Conservation (phyloP, 1,139 yeast species). For the Pichia sp. region DNA sequence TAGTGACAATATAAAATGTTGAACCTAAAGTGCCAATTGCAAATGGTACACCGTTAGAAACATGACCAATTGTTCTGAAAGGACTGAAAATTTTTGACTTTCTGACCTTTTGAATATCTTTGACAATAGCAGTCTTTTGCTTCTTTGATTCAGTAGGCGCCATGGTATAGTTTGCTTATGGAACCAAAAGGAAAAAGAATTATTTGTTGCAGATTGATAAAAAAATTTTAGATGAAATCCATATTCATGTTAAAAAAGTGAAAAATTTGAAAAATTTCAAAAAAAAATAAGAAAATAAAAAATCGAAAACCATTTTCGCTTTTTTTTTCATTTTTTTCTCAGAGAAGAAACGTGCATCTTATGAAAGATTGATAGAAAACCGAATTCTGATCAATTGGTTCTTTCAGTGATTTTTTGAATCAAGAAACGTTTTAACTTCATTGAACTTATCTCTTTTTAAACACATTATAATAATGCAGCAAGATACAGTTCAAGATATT, state of each 20-base stretch:
- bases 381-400: no score
- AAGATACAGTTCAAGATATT: background rate
- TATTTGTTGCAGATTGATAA: background rate
- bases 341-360: no score
- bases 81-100: conserved; percentile 49
- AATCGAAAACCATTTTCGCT: background rate
- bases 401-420: background rate
- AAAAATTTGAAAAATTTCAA: background rate
- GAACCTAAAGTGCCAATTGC: conserved; percentile 86
- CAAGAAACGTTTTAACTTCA: background rate
- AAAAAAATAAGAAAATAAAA: background rate
- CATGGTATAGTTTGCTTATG: background rate
- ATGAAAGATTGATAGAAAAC: no score
- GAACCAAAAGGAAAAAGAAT: background rate
- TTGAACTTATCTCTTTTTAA: no score
- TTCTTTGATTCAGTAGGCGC: conserved; percentile 17
- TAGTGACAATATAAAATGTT: conserved; percentile 80
- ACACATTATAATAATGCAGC: background rate
- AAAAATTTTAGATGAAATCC: background rate
- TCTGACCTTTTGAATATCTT: conserved; percentile 10
- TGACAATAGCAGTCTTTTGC: conserved; percentile 14
- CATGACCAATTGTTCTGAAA: conserved; percentile 51
- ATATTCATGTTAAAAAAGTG: background rate
- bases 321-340: background rate
- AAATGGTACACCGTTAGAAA: conserved; percentile 73